Evolutionary conservation across 192 early-diverging fungal genomes (phyloP), one percentile per base, ranked within the genome.

Genomic region (Mortierella alpina): DNA sequence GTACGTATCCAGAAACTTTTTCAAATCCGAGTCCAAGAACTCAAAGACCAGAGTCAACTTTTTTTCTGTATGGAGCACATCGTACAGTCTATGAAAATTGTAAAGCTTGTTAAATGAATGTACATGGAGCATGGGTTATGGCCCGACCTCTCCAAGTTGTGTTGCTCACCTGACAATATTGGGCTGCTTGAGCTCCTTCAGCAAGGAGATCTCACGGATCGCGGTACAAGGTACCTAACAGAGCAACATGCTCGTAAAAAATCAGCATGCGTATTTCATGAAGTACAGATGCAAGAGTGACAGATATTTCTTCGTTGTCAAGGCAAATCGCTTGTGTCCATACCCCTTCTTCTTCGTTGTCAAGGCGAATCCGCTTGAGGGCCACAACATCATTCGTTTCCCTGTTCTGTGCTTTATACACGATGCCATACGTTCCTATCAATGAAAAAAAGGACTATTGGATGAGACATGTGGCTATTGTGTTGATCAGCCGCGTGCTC

Each of bases 11-110:
- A 99, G 84, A 75, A 95, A 99, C 91, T 99, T 99, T 69, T 99
- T 99, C 82, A 99, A 85, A 85, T 99, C 98, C 44, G 95, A 96
- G 82, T 99, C 97, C 89, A 99, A 85, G 83, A 93, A 98, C 83
- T 99, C 98, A 88, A 99, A 99, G 22, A 99, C 96, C 65, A 99
- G 89, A 41, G 96, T 98, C 67, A 99, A 79, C 83, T 96, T 99
- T 86, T 96, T 96, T 77, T 99, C 97, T 10, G 96, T 98, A 78
- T 99, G 97, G 65, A 94, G 83, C 23, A 99, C 97, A 86, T 99
- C 97, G 80, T 97, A 96, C 40, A 99, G 85, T 50, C 95, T 92
- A 59, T 71, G 74, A 0, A 46, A 53, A 23, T 13, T 49, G n/a
- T 42, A 47, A 60, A 6, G 44, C 2, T 42, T 7, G 15, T n/a